phyloP scores from a whole-genome alignment of 768 basidiomycete genomes.

The Boletus barrowsii region DNA sequence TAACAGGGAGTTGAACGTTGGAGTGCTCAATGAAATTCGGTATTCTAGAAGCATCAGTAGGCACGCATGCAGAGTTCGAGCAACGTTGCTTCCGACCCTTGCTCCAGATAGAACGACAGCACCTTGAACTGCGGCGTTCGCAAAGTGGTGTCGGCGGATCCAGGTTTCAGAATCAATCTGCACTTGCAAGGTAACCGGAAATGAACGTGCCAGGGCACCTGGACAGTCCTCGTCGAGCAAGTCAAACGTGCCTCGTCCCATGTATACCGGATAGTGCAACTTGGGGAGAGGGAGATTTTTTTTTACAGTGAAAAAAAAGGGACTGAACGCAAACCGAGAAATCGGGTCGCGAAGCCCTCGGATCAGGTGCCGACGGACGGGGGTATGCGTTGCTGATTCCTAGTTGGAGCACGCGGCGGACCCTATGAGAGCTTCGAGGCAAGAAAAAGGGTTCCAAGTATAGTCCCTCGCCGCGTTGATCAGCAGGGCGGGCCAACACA shows the following conservation, averaged over 20 bases:
- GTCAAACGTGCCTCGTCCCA: neutral
- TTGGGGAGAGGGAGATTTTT: no score
- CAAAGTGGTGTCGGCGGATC: no score
- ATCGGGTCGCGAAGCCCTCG: slow-evolving; percentile 16
- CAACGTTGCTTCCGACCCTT: no score
- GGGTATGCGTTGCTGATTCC: slow-evolving; percentile 5
- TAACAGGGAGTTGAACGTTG: neutral
- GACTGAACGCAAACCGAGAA: neutral
- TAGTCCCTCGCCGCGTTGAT: neutral
- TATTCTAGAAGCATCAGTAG: slow-evolving; percentile 1
- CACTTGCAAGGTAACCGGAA: no score
- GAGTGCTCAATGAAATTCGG: neutral
- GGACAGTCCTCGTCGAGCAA: neutral
- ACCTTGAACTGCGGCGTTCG: no score
- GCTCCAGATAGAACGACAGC: no score
- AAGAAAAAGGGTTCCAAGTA: neutral
- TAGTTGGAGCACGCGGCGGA: neutral
- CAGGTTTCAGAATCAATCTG: no score
- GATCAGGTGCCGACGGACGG: slow-evolving; percentile 9
- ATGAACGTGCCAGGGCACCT: neutral
- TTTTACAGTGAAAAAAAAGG: no score
- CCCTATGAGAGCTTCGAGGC: neutral
- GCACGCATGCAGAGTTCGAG: no score
- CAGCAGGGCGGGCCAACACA: neutral
- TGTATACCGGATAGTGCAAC: neutral